Evolutionary conservation across 768 basidiomycete genomes (phyloP), one percentile per base, ranked within the genome.

Genomic region (Rhodotorula graminis): DNA sequence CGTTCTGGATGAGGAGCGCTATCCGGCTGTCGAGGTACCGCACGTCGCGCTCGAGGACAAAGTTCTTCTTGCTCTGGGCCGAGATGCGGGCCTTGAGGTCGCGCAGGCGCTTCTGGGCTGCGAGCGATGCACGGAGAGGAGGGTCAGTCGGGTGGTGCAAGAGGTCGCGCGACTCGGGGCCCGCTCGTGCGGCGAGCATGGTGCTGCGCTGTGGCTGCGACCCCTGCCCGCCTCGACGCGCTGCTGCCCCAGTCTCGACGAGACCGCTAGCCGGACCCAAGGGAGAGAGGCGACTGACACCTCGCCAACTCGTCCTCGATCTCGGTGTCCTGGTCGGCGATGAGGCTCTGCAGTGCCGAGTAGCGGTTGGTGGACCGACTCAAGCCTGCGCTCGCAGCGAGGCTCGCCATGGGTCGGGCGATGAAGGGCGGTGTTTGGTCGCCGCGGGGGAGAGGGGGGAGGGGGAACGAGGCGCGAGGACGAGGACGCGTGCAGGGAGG

Each of bases 31-130:
- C 96, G 56, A 99, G 88, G 81, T 98, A 99, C 63, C 96, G 90
- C 47, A 99, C 96, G 81, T 99, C 96, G 58, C 96, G 89, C 81
- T 99, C 96, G 19, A 99, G 87, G 53, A 99, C 96, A 78, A 99
- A 99, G 83, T 99, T 99, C 88, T 97, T 98, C 86, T 99, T 99
- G 66, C 92, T 94, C 83, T 98, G 96, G 0, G 93, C 90, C 23
- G 96, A 98, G 71, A 99, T 99, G 80, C 93, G 91, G 40, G 89
- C 87, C 84, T 99, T 99, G 74, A 99, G 86, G 78, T 99, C 96
- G 44, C 96, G 86, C 44, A 99, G 84, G 60, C 95, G 92, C 82
- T 95, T 97, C 84, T 99, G 96, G 61, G 96, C 96, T 93, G 80
- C 37, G 25, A 2, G 27, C 50, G 50, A 9, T 37, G 50, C 0